Percentiles rank a stretch among this genome's conserved stretches.
Evolutionary conservation across 495 filamentous ascomycete genomes (phyloP).

Genomic region (Penicillium goetzii): DNA sequence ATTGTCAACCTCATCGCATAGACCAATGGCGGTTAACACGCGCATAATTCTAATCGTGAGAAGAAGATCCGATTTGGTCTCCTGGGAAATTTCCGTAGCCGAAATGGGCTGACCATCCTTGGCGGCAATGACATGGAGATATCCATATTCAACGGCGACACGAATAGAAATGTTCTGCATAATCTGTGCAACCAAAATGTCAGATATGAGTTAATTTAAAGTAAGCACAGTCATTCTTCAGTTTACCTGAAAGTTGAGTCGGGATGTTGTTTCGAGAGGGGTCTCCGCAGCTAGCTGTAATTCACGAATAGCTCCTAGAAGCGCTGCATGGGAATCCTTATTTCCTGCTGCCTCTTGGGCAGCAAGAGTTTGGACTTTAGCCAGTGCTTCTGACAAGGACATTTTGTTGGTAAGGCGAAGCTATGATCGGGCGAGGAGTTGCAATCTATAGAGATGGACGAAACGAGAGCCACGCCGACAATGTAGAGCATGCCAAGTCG

Average conservation of each 20-base stretch:
- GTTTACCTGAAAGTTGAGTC: constrained; percentile 33
- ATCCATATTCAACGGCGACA: constrained; percentile 20
- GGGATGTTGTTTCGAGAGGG: constrained; percentile 27
- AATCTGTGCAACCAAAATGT: constrained; percentile 5
- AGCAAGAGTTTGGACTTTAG: constrained; percentile 25
- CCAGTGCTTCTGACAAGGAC: constrained; percentile 17
- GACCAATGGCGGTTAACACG: constrained; percentile 23
- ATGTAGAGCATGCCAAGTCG: not conserved
- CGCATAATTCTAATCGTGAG: constrained; percentile 10
- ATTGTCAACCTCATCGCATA: constrained; percentile 31
- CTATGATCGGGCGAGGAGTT: not conserved
- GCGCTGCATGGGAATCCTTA: constrained; percentile 20
- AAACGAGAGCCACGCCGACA: not conserved
- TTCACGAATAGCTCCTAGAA: constrained; percentile 27
- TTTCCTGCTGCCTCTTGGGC: constrained; percentile 22
- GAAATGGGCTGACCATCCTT: constrained; percentile 11
- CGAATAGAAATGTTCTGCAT: constrained; percentile 18
- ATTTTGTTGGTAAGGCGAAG: not conserved
- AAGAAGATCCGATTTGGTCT: constrained; percentile 18
- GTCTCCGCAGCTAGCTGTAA: constrained; percentile 31
- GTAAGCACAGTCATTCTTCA: not conserved
- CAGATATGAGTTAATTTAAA: not conserved
- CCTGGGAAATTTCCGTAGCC: constrained; percentile 8
- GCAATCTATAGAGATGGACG: not conserved
- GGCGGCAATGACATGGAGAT: constrained; percentile 15